Conservation (phyloP, 1,139 yeast species). For the Candida albicans region DNA sequence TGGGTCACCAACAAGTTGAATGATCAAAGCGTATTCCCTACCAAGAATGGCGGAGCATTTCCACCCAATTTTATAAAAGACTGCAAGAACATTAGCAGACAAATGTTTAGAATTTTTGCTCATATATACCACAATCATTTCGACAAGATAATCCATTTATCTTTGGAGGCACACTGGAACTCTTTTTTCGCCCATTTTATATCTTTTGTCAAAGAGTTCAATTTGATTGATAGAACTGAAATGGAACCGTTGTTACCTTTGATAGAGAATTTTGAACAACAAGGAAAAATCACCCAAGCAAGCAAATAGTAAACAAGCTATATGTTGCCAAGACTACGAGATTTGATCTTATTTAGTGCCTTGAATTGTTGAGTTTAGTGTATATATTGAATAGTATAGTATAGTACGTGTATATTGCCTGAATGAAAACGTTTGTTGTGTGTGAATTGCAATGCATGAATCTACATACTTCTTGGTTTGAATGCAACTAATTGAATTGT, state of each 20-base stretch:
- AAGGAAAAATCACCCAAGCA: conserved; percentile 67
- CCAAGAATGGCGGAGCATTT: conserved; percentile 89
- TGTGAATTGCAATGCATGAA: too few relatives aligned
- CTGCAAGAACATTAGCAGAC: conserved; percentile 82
- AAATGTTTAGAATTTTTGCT: conserved; percentile 96
- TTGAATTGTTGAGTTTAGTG: too few relatives aligned
- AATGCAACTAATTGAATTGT: too few relatives aligned
- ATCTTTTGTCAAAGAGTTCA: conserved; percentile 82
- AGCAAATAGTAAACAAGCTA: too few relatives aligned
- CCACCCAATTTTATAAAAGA: conserved; percentile 84
- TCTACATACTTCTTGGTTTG: too few relatives aligned
- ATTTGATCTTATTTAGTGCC: too few relatives aligned
- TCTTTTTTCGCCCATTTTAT: conserved; percentile 96
- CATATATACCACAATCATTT: conserved; percentile 93
- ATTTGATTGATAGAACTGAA: conserved; percentile 74
- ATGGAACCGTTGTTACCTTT: conserved; percentile 75
- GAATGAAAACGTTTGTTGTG: too few relatives aligned
- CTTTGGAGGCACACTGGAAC: conserved; percentile 97
- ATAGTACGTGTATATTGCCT: too few relatives aligned
- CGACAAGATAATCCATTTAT: conserved; percentile 84
- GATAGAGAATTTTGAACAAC: conserved; percentile 77
- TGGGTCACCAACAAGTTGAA: conserved; percentile 89
- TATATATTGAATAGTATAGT: too few relatives aligned
- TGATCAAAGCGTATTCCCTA: conserved; percentile 89
- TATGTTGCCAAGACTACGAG: too few relatives aligned